phyloP scores from a whole-genome alignment of 2,329 filamentous ascomycete genomes.

The Stylonectria norvegica region DNA sequence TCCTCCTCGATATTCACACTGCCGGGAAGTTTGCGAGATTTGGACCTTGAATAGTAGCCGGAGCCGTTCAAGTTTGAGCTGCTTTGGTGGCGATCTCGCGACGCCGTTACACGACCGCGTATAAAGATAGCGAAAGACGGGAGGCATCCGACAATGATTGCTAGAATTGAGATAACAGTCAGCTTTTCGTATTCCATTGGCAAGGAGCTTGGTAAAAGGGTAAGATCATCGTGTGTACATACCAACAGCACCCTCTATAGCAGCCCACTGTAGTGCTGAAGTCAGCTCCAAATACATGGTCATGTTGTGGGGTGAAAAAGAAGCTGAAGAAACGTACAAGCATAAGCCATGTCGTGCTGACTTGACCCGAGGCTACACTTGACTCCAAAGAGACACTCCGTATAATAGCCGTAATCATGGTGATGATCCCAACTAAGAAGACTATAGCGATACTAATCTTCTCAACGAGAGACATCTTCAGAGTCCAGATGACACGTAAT shows the following conservation, averaged over 20 bases:
- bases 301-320: not conserved
- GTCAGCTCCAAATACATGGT: constrained; percentile 1
- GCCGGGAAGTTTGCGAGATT: constrained; percentile 6
- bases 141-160: constrained; percentile 16
- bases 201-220: not conserved
- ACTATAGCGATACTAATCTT: constrained; percentile 17
- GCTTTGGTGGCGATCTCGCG: constrained; percentile 4
- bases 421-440: constrained; percentile 15
- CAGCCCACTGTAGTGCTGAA: constrained; percentile 11
- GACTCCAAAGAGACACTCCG: constrained; percentile 15
- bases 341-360: constrained; percentile 20
- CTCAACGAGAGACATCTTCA: constrained; percentile 14
- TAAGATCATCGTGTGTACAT: constrained; percentile 1
- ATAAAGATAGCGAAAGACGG: constrained; percentile 19
- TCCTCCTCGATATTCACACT: constrained; percentile 6
- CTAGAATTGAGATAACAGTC: constrained; percentile 2
- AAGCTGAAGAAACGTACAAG: constrained; percentile 10
- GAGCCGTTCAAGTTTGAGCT: constrained; percentile 6
- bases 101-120: constrained; percentile 10
- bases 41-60: constrained; percentile 4
- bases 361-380: constrained; percentile 11
- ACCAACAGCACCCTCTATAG: constrained; percentile 18
- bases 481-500: constrained; percentile 14
- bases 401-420: constrained; percentile 18
- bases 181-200: not conserved